phyloP scores from a whole-genome alignment of 805 yeast genomes.

The Candida ascalaphidarum region DNA sequence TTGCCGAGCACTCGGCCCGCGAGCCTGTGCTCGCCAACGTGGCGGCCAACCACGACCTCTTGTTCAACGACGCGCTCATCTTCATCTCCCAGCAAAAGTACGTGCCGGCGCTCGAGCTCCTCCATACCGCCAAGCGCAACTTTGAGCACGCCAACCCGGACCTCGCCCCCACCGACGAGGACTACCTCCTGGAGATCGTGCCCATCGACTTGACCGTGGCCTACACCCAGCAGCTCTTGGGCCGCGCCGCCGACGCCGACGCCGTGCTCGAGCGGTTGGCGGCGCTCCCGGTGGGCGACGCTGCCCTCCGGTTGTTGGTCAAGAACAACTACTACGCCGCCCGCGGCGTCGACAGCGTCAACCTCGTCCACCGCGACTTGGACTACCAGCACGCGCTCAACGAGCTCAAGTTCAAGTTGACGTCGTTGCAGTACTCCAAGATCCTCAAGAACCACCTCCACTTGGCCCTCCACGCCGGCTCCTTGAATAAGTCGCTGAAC shows the following conservation, averaged over 20 bases:
- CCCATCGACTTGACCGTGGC: slow-evolving; percentile 59
- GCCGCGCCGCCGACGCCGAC: slow-evolving; percentile 4
- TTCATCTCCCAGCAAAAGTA: slow-evolving; percentile 33
- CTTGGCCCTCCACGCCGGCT: slow-evolving; percentile 32
- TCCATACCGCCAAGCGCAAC: slow-evolving; percentile 37
- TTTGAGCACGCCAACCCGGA: slow-evolving; percentile 33
- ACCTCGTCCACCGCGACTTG: slow-evolving; percentile 24
- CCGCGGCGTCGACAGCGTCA: slow-evolving; percentile 4
- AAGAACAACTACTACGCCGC: slow-evolving; percentile 28
- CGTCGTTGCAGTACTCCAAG: slow-evolving; percentile 28
- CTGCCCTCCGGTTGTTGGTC: slow-evolving; percentile 31
- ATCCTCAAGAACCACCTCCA: slow-evolving; percentile 37
- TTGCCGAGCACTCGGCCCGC: slow-evolving; percentile 2
- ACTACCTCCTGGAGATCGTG: slow-evolving; percentile 41
- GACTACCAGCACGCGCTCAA: slow-evolving; percentile 16
- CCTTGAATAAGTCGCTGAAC: slow-evolving; percentile 16
- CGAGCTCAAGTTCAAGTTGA: slow-evolving; percentile 14
- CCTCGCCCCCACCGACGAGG: slow-evolving; percentile 29
- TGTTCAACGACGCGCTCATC: slow-evolving; percentile 53
- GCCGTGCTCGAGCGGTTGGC: slow-evolving; percentile 3
- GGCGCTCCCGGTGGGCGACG: slow-evolving; percentile 24
- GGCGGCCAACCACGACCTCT: slow-evolving; percentile 42
- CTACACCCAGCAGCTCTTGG: slow-evolving; percentile 33
- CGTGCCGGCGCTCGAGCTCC: slow-evolving; percentile 28
- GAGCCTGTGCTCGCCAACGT: slow-evolving; percentile 5